Base-by-base conservation (phyloP, 352 stramenopile genomes). In the Thalassiosira hispida region DNA sequence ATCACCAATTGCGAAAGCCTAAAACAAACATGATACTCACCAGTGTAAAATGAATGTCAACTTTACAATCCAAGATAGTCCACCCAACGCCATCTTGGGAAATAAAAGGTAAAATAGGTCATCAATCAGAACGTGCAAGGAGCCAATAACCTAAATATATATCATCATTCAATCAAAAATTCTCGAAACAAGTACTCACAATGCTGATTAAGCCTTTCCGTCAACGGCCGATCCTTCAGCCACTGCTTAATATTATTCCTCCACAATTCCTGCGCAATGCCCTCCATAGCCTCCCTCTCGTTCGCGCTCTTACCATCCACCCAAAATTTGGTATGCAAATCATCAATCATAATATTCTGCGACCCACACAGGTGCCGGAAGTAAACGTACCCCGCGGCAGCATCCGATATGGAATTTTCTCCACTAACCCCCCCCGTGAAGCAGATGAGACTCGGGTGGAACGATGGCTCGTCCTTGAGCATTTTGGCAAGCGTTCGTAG, bases 21-120 rank as follows among this genome's bases (percentile, higher is more conserved):
- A n/a, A n/a, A 38, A 38, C 3, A 38, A 8, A 38, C 31, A 38
- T 3, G 16, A n/a, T 4, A 49, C 40, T 49, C 18, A 93, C 57
- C 1, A 93, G 60, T 22, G 76, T 89, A 62, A 90, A 88, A 56
- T 92, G 84, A 38, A 92, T 73, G 42, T 86, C 68, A 42, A 92
- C 70, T 67, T 64, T 64, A 14, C 71, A 52, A 47, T 79, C 71
- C 16, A 79, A 52, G 12, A 79, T 65, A n/a, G 60, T 72, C 71
- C 71, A 79, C 29, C 61, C 71, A 11, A 79, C 71, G 8, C 70
- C 71, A 61, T 75, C 40, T 49, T 5, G 2, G n/a, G 40, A 42
- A 49, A 49, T 3, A 49, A 49, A 18, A 49, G 31, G 8, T 9
- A 38, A 38, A 38, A 38, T 38, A 8, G 31, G 31, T 38, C 31